phyloP scores from a whole-genome alignment of 2,329 filamentous ascomycete genomes.

The Dryadomyces quercivorus region DNA sequence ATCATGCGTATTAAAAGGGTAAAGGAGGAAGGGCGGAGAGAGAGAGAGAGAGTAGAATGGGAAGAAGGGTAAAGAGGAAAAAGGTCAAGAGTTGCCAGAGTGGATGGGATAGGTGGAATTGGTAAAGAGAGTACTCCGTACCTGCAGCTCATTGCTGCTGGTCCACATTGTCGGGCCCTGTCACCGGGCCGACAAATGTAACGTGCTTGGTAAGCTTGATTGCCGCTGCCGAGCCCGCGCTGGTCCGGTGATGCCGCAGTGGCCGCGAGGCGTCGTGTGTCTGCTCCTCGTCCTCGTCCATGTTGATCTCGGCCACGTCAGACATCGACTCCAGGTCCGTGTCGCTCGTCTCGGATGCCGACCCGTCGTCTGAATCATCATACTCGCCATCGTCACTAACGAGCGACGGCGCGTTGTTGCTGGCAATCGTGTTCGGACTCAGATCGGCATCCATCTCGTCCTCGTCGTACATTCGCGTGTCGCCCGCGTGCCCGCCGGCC shows the following conservation, averaged over 20 bases:
- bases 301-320: constrained; percentile 49
- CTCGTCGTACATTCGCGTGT: constrained; percentile 28
- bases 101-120: neutral
- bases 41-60: neutral
- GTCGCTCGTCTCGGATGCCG: constrained; percentile 46
- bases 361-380: constrained; percentile 56
- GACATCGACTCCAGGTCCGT: constrained; percentile 47
- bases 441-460: constrained; percentile 45
- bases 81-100: neutral
- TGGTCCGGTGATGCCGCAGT: constrained; percentile 30
- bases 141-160: constrained; percentile 15
- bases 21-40: neutral
- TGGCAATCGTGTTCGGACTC: constrained; percentile 56
- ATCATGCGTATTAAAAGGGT: constrained; percentile 5
- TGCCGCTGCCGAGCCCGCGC: constrained; percentile 19
- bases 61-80: neutral
- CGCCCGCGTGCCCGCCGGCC: constrained; percentile 12
- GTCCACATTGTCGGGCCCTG: constrained; percentile 23
- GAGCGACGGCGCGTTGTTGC: constrained; percentile 67
- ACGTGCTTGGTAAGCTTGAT: constrained; percentile 42
- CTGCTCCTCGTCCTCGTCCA: constrained; percentile 40
- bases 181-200: constrained; percentile 40
- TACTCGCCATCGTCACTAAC: constrained; percentile 74
- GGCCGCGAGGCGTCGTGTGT: constrained; percentile 20
- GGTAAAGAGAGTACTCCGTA: neutral